Evolutionary conservation across 345 rosid genomes (phyloP).

Genomic region (Barbarea vulgaris): DNA sequence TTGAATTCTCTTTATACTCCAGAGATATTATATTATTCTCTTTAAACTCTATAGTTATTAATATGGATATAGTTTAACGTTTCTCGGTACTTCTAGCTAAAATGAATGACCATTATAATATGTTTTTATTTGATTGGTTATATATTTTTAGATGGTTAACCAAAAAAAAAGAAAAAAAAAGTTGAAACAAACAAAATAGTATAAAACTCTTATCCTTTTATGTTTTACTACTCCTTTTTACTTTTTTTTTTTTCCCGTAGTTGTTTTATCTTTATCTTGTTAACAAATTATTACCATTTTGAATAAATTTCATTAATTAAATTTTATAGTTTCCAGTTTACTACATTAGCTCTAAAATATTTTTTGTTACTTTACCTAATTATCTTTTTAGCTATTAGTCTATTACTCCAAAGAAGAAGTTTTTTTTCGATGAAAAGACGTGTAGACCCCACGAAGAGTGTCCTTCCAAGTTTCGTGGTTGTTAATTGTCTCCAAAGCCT

Average conservation of each 20-base stretch:
- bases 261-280: neutral
- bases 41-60: too few relatives aligned
- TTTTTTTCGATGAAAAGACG: neutral
- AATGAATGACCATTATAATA: too few relatives aligned
- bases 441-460: slow-evolving; percentile 24
- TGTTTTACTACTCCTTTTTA: neutral
- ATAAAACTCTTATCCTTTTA: neutral
- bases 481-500: slow-evolving; percentile 35
- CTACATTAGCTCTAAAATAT: neutral
- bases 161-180: too few relatives aligned
- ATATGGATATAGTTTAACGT: too few relatives aligned
- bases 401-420: neutral
- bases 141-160: too few relatives aligned
- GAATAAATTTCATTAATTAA: neutral
- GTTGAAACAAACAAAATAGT: neutral
- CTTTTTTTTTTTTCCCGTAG: too few relatives aligned
- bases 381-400: neutral
- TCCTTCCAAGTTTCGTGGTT: slow-evolving; percentile 37
- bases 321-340: neutral
- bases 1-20: too few relatives aligned
- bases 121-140: too few relatives aligned
- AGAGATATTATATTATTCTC: too few relatives aligned
- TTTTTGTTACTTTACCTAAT: neutral
- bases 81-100: too few relatives aligned
- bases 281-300: too few relatives aligned